These are phyloP conservation scores for Trametes meyenii DNA, from an alignment of 768 basidiomycete genomes.

Conservation along the genomic window DNA sequence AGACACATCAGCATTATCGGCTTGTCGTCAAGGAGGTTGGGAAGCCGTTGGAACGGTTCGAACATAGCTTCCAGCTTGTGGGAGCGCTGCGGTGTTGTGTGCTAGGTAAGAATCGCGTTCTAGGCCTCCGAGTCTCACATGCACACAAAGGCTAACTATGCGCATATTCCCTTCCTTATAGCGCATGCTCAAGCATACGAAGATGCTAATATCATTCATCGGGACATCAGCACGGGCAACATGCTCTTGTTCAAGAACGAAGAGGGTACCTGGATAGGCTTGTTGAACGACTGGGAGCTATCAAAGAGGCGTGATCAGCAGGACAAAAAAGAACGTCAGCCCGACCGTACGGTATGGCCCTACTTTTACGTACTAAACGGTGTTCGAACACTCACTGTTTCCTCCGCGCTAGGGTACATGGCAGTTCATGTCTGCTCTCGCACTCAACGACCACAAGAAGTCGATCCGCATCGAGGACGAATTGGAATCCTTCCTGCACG, in stretches of 20 bases:
- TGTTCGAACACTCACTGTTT: too few species aligned
- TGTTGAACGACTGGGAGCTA: neutral
- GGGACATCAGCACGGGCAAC: slow-evolving; percentile 12
- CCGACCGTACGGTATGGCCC: too few species aligned
- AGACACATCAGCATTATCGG: slow-evolving; percentile 20
- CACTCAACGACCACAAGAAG: neutral
- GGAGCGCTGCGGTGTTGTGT: too few species aligned
- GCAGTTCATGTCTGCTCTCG: slow-evolving; percentile 11
- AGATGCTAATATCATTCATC: neutral
- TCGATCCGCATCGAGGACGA: slow-evolving; percentile 1
- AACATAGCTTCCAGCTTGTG: neutral
- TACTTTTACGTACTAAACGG: too few species aligned
- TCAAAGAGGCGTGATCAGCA: neutral
- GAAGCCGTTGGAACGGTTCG: slow-evolving; percentile 7
- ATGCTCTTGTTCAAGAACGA: neutral
- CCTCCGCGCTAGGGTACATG: slow-evolving; percentile 12
- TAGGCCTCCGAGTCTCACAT: too few species aligned
- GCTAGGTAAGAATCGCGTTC: too few species aligned
- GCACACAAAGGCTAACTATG: too few species aligned
- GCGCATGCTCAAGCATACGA: neutral
- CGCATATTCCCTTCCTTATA: neutral
- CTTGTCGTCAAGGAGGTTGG: slow-evolving; percentile 21
- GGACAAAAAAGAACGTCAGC: neutral
- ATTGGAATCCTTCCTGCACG: slow-evolving; percentile 15
- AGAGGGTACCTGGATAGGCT: neutral